Percentiles rank a stretch among this genome's conserved stretches.
phyloP scores from a whole-genome alignment of 345 rosid species.

The Fremontodendron californicum region DNA sequence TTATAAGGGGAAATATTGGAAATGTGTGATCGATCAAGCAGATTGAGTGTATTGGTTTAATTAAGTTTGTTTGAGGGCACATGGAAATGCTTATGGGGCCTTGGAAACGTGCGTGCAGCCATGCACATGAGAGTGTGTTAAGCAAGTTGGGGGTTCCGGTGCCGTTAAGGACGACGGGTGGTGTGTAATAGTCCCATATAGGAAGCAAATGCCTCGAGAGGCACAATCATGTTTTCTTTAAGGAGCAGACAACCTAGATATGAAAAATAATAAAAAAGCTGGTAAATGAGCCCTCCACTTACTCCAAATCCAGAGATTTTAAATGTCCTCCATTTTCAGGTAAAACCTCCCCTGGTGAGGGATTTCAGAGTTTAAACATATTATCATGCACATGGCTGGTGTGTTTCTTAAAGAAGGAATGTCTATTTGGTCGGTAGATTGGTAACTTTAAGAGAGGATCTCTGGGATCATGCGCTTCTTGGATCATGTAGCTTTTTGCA shows the following conservation, averaged over 20 bases:
- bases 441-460: constrained; percentile 2
- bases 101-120: constrained; percentile 3
- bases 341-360: constrained; percentile 1
- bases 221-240: constrained; percentile 23
- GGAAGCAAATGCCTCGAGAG: constrained; percentile 50
- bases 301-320: not conserved
- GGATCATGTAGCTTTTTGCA: constrained; percentile 30
- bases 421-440: constrained; percentile 18
- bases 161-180: constrained; percentile 35
- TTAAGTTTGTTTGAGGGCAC: not conserved
- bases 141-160: constrained; percentile 26
- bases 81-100: not conserved
- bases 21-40: constrained; percentile 1
- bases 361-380: not conserved
- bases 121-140: constrained; percentile 29
- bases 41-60: not conserved
- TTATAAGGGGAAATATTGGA: not conserved
- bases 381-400: not conserved
- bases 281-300: not conserved
- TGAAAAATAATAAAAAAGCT: not conserved
- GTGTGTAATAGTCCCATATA: constrained; percentile 25
- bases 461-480: constrained; percentile 46
- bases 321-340: not conserved
- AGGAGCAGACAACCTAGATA: constrained; percentile 22
- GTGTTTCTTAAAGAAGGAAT: constrained; percentile 33